phyloP scores from a whole-genome alignment of 768 basidiomycete species.

The Rhizopogon vulgaris region DNA sequence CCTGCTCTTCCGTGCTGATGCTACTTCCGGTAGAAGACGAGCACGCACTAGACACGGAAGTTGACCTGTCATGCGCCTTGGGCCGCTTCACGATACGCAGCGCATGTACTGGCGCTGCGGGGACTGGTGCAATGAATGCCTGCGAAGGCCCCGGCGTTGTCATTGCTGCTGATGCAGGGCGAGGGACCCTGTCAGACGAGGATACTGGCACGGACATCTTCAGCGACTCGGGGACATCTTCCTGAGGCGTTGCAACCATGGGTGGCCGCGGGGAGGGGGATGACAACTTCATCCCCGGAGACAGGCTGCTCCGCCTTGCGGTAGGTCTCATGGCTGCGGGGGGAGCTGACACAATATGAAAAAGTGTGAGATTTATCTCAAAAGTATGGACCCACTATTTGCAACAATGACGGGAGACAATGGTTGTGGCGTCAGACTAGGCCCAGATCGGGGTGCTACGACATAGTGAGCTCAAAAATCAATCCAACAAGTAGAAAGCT shows the following conservation, averaged over 20 bases:
- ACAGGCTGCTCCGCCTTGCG: background rate
- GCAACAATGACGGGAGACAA: background rate
- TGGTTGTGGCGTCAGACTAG: background rate
- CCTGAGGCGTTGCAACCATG: background rate
- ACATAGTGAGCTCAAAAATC: background rate
- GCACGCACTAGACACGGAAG: conserved; percentile 10
- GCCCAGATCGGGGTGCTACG: background rate
- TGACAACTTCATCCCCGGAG: background rate
- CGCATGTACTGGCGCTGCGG: conserved; percentile 18
- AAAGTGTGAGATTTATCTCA: background rate
- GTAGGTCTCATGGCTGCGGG: background rate
- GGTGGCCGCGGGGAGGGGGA: background rate
- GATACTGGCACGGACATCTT: background rate
- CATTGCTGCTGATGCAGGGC: background rate
- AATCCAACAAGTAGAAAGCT: background rate
- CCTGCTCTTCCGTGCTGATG: background rate
- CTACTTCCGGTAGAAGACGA: conserved; percentile 5
- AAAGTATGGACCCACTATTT: background rate
- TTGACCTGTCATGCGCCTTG: conserved; percentile 14
- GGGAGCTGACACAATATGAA: background rate
- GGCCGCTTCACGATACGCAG: conserved; percentile 24
- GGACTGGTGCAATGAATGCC: conserved; percentile 7
- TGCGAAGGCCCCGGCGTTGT: conserved; percentile 1
- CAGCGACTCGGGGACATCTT: background rate
- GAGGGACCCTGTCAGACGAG: background rate